Evolutionary conservation across 2,329 filamentous ascomycete genomes (phyloP), one percentile per base, ranked within the genome.

Genomic region (Monilinia vaccinii-corymbosi): DNA sequence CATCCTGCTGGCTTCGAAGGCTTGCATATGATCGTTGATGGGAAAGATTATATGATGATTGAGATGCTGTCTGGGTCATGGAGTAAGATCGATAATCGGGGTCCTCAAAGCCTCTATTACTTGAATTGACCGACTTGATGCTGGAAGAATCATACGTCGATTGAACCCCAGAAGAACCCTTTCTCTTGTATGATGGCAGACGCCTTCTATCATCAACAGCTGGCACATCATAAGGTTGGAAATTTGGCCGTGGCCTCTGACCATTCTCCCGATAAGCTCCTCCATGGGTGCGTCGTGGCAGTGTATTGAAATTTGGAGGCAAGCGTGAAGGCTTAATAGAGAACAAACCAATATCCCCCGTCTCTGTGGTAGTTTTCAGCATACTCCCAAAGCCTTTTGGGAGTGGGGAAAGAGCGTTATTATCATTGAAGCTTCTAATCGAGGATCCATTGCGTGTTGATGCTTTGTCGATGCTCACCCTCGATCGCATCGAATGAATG

Each of bases 281-380:
- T 28, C 50, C 53, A 38, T 34, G 60, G 28, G 57, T 49, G 53
- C 66, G 66, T 51, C 66, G 65, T 60, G 66, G 64, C n/a, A 55
- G 34, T 28, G 60, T 67, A 44, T 64, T 66, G 38, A 62, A 49
- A 38, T 63, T 56, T 42, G 65, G 65, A 23, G 70, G 66, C 51
- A 71, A 59, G 34, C 71, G 69, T 46, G 71, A 68, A 9, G 78
- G 74, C 50, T 74, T 77, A 65, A 83, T 81, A 56, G 80, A 82
- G 69, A 85, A 85, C 53, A 81, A 72, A 5, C 82, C 82, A 64
- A 84, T 83, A 65, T 86, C 82, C n/a, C 83, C 83, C 10, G 82
- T 84, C 68, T 86, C 84, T 0, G 83, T 86, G 1, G 81, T 85
- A 4, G 80, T 86, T 72, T 81, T 86, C 61, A 86, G 74, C 83